Percentiles rank a stretch among this genome's conserved stretches.
Conservation (phyloP, 306 rosid species). For the Pterocarpus macrocarpus region DNA sequence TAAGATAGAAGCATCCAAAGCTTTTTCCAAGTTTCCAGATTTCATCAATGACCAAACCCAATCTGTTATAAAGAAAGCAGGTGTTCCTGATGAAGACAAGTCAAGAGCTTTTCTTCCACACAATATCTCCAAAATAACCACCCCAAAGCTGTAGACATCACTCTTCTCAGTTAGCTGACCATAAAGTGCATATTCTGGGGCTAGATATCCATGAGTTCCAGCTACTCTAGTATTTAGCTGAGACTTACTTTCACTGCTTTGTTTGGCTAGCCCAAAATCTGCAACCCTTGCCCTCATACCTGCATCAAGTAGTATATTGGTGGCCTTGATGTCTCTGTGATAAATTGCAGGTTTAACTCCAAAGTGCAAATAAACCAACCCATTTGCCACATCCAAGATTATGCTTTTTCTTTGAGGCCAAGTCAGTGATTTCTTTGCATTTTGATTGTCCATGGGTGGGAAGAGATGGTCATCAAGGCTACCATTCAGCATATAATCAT, state of each 20-base stretch:
- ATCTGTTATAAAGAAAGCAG: constrained; percentile 83
- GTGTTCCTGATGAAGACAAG: constrained; percentile 70
- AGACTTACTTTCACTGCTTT: constrained; percentile 79
- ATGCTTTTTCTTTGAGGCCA: constrained; percentile 92
- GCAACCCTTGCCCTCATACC: constrained; percentile 88
- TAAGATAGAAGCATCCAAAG: constrained; percentile 66
- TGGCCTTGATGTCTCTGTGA: constrained; percentile 92
- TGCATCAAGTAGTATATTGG: constrained; percentile 83
- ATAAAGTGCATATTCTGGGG: constrained; percentile 94
- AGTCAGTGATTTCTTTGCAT: constrained; percentile 57
- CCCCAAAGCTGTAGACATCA: constrained; percentile 95
- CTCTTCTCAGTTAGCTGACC: constrained; percentile 96
- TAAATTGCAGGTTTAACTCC: constrained; percentile 92
- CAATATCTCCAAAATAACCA: constrained; percentile 90
- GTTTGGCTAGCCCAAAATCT: constrained; percentile 92
- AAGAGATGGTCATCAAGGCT: constrained; percentile 80
- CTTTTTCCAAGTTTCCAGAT: constrained; percentile 66
- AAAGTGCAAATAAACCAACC: constrained; percentile 82
- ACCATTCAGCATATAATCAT: constrained; percentile 93
- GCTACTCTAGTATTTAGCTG: constrained; percentile 87
- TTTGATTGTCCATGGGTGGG: constrained; percentile 45
- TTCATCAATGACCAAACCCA: constrained; percentile 93
- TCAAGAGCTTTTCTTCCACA: constrained; percentile 94
- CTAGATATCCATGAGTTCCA: constrained; percentile 94
- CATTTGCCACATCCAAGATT: constrained; percentile 91